Percentiles rank a stretch among this genome's conserved stretches.
Evolutionary conservation across 1,139 yeast species (phyloP).

Genomic region (Blastobotrys persicus): DNA sequence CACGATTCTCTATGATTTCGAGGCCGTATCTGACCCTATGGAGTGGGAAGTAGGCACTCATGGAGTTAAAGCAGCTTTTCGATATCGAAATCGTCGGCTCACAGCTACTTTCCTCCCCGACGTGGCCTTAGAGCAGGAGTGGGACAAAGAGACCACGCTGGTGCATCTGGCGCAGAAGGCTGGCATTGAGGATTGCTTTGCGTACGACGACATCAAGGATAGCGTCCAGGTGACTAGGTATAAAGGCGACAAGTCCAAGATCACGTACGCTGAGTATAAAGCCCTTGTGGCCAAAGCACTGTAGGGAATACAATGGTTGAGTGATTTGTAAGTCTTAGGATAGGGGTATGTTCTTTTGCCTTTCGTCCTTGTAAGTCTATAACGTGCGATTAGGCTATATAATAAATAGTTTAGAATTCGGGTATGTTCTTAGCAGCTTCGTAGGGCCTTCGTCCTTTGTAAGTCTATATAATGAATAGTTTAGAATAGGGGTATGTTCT

Average conservation of each 20-base stretch:
- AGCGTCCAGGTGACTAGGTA: constrained; percentile 36
- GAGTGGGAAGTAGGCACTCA: constrained; percentile 84
- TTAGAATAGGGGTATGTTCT: too few species aligned
- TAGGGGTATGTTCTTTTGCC: too few species aligned
- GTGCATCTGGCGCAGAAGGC: constrained; percentile 71
- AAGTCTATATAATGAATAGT: too few species aligned
- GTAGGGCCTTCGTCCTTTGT: too few species aligned
- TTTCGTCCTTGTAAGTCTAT: too few species aligned
- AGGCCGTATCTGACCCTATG: constrained; percentile 46
- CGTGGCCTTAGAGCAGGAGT: constrained; percentile 85
- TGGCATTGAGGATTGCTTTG: constrained; percentile 40
- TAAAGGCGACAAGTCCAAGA: constrained; percentile 34
- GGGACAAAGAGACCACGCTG: constrained; percentile 74
- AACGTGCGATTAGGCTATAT: too few species aligned
- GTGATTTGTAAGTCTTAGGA: too few species aligned
- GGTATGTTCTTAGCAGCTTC: too few species aligned
- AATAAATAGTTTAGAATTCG: too few species aligned
- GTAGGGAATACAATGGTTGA: too few species aligned
- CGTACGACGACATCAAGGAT: constrained; percentile 8
- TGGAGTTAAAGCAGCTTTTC: constrained; percentile 66
- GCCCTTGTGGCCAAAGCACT: constrained; percentile 11
- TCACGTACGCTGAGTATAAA: constrained; percentile 32
- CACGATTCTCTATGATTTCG: constrained; percentile 65
- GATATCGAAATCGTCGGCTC: constrained; percentile 35
- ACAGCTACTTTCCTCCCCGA: constrained; percentile 86